Evolutionary conservation across 345 rosid species (phyloP).

Genomic region (Dipteronia dyeriana): DNA sequence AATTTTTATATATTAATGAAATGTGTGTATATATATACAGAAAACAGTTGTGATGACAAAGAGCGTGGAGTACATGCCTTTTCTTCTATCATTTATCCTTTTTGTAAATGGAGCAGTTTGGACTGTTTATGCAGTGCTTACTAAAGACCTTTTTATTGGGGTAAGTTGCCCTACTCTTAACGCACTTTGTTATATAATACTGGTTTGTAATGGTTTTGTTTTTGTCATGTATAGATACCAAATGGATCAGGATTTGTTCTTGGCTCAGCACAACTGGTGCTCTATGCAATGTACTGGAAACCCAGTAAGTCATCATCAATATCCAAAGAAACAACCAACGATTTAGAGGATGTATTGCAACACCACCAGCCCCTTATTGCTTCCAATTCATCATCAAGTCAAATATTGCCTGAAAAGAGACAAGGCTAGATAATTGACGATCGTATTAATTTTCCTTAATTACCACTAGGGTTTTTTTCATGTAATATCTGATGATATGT

Average conservation of each 20-base stretch:
- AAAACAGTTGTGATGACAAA: conserved; percentile 52
- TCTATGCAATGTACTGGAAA: conserved; percentile 47
- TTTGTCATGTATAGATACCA: conserved; percentile 42
- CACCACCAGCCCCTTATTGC: conserved; percentile 26
- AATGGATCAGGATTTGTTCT: conserved; percentile 55
- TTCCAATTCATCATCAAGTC: background rate
- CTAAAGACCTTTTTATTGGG: conserved; percentile 47
- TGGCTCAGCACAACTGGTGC: conserved; percentile 44
- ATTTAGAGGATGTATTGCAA: conserved; percentile 25
- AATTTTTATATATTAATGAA: background rate
- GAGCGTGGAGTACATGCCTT: conserved; percentile 67
- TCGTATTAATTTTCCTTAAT: too few relatives aligned
- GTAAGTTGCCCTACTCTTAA: conserved; percentile 31
- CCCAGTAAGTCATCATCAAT: conserved; percentile 23
- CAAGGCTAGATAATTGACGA: background rate
- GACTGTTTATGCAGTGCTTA: conserved; percentile 53
- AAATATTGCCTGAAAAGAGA: background rate
- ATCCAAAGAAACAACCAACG: background rate
- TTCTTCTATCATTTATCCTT: conserved; percentile 43
- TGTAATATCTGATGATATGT: too few relatives aligned
- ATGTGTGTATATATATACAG: conserved; percentile 22
- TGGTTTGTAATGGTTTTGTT: background rate
- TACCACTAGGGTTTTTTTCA: too few relatives aligned
- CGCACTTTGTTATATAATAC: background rate
- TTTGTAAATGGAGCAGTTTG: conserved; percentile 55